Evolutionary conservation across 2,329 filamentous ascomycete species (phyloP), one percentile per base, ranked within the genome.

Genomic region (Zymoseptoria ardabiliae): DNA sequence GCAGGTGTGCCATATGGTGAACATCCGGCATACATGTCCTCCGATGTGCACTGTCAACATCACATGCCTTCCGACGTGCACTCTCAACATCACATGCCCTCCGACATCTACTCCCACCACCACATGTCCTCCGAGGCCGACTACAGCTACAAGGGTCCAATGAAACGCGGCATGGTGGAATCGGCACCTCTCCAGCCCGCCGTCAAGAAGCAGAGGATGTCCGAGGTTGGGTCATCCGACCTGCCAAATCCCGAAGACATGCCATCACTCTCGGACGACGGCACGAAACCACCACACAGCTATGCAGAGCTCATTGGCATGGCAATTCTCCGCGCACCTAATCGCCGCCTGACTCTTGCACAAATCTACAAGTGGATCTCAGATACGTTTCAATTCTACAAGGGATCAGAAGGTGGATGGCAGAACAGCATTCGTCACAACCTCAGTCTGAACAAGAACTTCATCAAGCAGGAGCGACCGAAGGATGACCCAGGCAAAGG

Each of bases 301-400:
- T 99, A 99, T 73, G 93, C 94, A 20, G 89, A 89, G 67, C 82
- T 99, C 67, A 97, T 97, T 65, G 94, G 90, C 71, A 97, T 97
- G 92, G 91, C 94, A 55, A 97, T 99, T 68, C 80, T 97, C 21
- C 86, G 92, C 63, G 90, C 94, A 4, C 87, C 89, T 11, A 85
- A 87, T 62, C 86, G 91, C 61, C 88, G 90, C 56, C 81, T 97
- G 63, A 97, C 94, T 0, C 82, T 99, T 19, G 86, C 91, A 23
- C 91, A 97, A 74, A 99, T 99, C 67, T 99, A 97, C 82, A 96
- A 96, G 72, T 99, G 94, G 93, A 97, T 99, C 69, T 95, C 91
- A n/a, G 90, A 95, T 72, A 92, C 88, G 19, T 97, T 89, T 73
- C 86, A 84, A 4, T 97, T 93, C 76, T 99, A 97, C 78, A 87